Percentiles rank a stretch among this genome's conserved stretches.
phyloP scores from a whole-genome alignment of 164 flowering plant genomes.

The Vitis riparia region DNA sequence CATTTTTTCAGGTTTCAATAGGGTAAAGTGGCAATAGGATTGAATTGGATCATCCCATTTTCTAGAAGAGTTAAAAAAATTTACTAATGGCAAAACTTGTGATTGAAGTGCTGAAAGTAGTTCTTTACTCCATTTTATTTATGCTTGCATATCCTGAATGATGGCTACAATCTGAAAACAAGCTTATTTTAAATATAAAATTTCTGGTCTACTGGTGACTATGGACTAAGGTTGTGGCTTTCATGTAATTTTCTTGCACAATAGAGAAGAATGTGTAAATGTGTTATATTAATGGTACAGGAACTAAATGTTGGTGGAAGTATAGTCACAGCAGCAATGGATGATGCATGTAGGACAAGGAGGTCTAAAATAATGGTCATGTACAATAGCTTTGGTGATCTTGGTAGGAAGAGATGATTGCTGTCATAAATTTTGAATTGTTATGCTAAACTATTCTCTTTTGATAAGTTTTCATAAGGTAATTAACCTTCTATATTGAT shows the following conservation, averaged over 20 bases:
- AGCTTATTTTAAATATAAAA: no score
- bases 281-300: conserved; percentile 35
- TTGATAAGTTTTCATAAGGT: not conserved
- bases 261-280: not conserved
- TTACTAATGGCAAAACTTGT: no score
- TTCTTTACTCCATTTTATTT: not conserved
- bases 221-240: not conserved
- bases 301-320: conserved; percentile 88
- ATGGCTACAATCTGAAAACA: not conserved
- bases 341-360: conserved; percentile 85
- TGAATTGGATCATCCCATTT: no score
- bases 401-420: conserved; percentile 49
- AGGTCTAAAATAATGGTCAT: conserved; percentile 65
- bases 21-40: no score
- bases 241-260: not conserved
- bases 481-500: conserved; percentile 4
- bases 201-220: not conserved
- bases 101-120: not conserved
- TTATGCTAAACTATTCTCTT: not conserved
- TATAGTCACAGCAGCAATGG: conserved; percentile 70
- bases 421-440: not conserved
- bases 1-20: no score
- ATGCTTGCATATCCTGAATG: not conserved
- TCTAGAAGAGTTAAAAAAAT: no score
- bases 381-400: conserved; percentile 83